Evolutionary conservation across 106 monocot genomes (phyloP), one percentile per base, ranked within the genome.

Genomic region (Agapanthus africanus): DNA sequence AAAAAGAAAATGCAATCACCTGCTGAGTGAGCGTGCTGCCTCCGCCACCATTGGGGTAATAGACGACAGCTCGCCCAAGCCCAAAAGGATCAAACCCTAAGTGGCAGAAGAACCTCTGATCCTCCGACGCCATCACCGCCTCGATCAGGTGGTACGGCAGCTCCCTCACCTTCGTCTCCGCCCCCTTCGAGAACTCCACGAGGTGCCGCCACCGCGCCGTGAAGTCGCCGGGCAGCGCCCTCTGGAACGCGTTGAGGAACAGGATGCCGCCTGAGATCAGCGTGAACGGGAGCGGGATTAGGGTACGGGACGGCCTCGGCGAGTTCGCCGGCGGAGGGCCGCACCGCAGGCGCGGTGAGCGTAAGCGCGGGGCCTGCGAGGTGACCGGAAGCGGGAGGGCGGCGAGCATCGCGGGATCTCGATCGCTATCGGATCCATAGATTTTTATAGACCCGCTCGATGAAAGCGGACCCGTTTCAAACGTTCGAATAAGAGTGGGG

Each of bases 11-110:
- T 4, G 38, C 15, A 16, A 7, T 23, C 6, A 74, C 82, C 82
- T 83, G 82, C 57, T 83, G 82, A 22, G 82, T 83, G 52, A 83
- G 78, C 25, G 82, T 83, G 70, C 82, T 83, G 52, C 82, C 82
- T 30, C 82, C 82, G 7, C 82, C 82, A 38, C 82, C 75, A 8
- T 54, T 83, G 2, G 82, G 82, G 37, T 51, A 83, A 35, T 71
- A 47, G 19, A 78, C 67, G 9, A 83, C 75, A 6, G 82, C 82
- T 18, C 82, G 57, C 0, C 74, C 78, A 28, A 83, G 41, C 23
- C 82, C 82, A 7, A 67, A 37, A 14, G 70, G 62, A 50, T 83
- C 82, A 32, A 83, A 40, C 3, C 82, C 82, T 6, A 32, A 6
- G 62, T 83, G 82, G 42, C 33, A 67, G 40, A 83, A 83, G 72